Evolutionary conservation across 345 rosid genomes (phyloP).

Genomic region (Lepidium didymum): DNA sequence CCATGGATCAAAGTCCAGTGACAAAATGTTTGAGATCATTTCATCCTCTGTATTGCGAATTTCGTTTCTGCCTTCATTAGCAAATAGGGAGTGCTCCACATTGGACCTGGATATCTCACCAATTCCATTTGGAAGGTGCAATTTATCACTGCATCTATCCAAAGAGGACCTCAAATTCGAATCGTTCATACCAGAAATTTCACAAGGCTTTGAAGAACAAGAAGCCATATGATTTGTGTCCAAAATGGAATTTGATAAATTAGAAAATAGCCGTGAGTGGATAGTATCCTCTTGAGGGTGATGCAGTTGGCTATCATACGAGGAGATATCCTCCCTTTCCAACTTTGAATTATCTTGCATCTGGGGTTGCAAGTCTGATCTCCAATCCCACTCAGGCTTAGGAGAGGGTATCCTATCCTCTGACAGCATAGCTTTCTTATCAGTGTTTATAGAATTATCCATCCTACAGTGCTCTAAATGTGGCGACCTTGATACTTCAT

Average conservation of each 20-base stretch:
- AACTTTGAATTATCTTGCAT: conserved; percentile 12
- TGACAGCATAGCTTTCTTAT: conserved; percentile 23
- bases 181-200: conserved; percentile 13
- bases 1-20: conserved; percentile 62
- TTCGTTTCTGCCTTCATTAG: conserved; percentile 31
- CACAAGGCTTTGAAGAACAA: conserved; percentile 33
- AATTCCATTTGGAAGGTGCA: conserved; percentile 38
- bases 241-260: conserved; percentile 33
- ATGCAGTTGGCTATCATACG: conserved; percentile 50
- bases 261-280: conserved; percentile 31
- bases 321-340: conserved; percentile 53
- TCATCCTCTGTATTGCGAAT: conserved; percentile 50
- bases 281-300: conserved; percentile 48
- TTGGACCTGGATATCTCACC: conserved; percentile 32
- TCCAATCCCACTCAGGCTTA: conserved; percentile 35
- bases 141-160: conserved; percentile 28
- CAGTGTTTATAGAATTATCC: conserved; percentile 4
- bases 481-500: conserved; percentile 6
- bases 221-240: conserved; percentile 38
- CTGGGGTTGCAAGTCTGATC: conserved; percentile 26
- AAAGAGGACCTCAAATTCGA: conserved; percentile 27
- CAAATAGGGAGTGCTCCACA: conserved; percentile 28
- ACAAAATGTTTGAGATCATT: conserved; percentile 66
- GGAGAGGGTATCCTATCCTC: conserved; percentile 23
- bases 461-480: conserved; percentile 28